phyloP scores from a whole-genome alignment of 2,329 filamentous ascomycete genomes.

The Calcarisporium arbuscula region DNA sequence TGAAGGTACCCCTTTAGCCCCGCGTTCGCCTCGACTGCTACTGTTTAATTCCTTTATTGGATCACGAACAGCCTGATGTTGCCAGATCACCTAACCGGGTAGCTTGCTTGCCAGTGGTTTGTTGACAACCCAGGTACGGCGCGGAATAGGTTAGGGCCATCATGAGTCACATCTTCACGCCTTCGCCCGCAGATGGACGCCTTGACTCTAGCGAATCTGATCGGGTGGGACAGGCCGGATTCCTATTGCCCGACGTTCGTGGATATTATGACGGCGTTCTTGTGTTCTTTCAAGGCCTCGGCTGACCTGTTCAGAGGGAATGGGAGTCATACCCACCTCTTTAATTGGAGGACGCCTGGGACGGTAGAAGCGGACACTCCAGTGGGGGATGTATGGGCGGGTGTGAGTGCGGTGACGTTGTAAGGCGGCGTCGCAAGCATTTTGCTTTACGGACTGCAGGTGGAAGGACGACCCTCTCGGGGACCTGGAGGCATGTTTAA shows the following conservation, averaged over 20 bases:
- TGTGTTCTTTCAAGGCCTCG: slow-evolving; percentile 40
- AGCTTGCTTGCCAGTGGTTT: slow-evolving; percentile 11
- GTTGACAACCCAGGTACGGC: slow-evolving; percentile 15
- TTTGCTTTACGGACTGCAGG: slow-evolving; percentile 17
- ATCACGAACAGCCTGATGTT: no score
- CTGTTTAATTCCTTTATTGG: slow-evolving; percentile 13
- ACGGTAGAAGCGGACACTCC: no score
- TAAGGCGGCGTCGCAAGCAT: slow-evolving; percentile 27
- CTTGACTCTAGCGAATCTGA: no score
- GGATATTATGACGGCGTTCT: slow-evolving; percentile 44
- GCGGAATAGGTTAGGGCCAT: no score
- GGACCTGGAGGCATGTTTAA: slow-evolving; percentile 16
- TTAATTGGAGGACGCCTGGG: slow-evolving; percentile 14
- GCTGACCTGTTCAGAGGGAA: slow-evolving; percentile 38
- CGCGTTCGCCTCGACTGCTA: slow-evolving; percentile 2
- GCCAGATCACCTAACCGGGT: slow-evolving; percentile 15
- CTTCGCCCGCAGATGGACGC: no score
- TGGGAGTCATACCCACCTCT: slow-evolving; percentile 27
- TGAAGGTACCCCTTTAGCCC: slow-evolving; percentile 1
- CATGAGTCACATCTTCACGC: no score
- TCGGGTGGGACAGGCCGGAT: slow-evolving; percentile 33
- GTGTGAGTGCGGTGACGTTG: slow-evolving; percentile 45
- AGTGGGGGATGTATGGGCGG: no score
- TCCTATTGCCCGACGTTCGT: slow-evolving; percentile 13
- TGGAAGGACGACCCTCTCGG: no score